phyloP scores from a whole-genome alignment of 129 eudicot genomes.

The Escallonia herrerae region DNA sequence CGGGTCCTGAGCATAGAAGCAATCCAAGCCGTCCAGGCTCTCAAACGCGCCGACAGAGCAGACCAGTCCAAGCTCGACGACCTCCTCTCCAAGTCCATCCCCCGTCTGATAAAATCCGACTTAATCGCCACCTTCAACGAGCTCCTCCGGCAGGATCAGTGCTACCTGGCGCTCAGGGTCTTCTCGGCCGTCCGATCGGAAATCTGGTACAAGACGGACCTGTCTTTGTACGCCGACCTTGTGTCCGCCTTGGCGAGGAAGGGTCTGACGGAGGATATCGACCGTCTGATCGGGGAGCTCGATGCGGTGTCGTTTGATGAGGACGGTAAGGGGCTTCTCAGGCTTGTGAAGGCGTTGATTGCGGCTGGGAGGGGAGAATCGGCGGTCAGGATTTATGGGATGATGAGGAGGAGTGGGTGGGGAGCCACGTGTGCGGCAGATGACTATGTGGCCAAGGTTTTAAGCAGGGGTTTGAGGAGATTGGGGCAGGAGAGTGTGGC shows the following conservation, averaged over 20 bases:
- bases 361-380: conserved; percentile 47
- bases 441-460: conserved; percentile 71
- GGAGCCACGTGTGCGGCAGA: conserved; percentile 29
- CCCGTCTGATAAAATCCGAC: conserved; percentile 80
- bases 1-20: conserved; percentile 74
- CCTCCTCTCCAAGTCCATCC: conserved; percentile 31
- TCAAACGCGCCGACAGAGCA: conserved; percentile 63
- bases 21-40: conserved; percentile 86
- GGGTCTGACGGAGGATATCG: conserved; percentile 50
- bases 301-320: conserved; percentile 31
- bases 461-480: conserved; percentile 71
- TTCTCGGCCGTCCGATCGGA: conserved; percentile 63
- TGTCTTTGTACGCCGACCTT: conserved; percentile 43
- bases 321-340: conserved; percentile 41
- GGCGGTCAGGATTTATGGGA: conserved; percentile 57
- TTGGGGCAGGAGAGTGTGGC: conserved; percentile 58
- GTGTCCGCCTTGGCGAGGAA: conserved; percentile 38
- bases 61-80: conserved; percentile 29
- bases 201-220: conserved; percentile 45
- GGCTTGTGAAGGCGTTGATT: conserved; percentile 62
- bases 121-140: conserved; percentile 70
- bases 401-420: conserved; percentile 74
- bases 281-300: conserved; percentile 31
- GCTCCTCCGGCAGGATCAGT: conserved; percentile 73
- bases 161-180: conserved; percentile 45